A percentile compares a stretch with the other conserved stretches of the same genome.
phyloP scores from a whole-genome alignment of 805 yeast genomes.

The Kodamaea lidongshanica region DNA sequence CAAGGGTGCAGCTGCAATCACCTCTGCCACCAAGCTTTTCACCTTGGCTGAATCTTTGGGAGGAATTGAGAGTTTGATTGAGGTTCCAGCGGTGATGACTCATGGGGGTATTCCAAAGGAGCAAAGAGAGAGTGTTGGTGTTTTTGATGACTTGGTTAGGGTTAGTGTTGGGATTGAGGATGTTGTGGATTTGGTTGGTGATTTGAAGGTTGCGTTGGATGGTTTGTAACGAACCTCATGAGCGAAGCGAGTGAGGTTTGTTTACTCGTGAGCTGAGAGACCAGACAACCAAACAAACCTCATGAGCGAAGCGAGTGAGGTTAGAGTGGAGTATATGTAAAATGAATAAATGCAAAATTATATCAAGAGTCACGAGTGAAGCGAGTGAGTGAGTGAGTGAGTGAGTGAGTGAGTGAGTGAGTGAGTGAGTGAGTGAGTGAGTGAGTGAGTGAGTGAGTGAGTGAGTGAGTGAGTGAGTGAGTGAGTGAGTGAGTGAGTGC shows the following conservation, averaged over 20 bases:
- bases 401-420: too few species aligned
- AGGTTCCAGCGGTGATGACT: conserved; percentile 89
- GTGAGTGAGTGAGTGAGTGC: too few species aligned
- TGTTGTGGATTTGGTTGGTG: conserved; percentile 25
- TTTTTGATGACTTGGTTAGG: conserved; percentile 73
- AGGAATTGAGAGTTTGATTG: conserved; percentile 79
- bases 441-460: too few species aligned
- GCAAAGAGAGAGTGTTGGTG: conserved; percentile 74
- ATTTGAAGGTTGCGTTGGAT: conserved; percentile 57
- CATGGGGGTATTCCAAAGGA: conserved; percentile 84
- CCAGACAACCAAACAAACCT: neutral
- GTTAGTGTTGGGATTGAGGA: conserved; percentile 28
- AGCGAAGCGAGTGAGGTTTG: too few species aligned
- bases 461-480: too few species aligned
- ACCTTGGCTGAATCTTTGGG: conserved; percentile 88
- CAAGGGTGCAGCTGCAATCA: conserved; percentile 65
- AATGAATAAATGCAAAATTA: neutral
- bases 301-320: too few species aligned
- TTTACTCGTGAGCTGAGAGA: neutral
- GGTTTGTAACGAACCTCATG: conserved; percentile 14
- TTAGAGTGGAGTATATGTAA: neutral
- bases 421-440: too few species aligned
- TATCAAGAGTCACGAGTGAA: too few species aligned
- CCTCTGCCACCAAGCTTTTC: conserved; percentile 68
- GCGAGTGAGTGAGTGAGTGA: too few species aligned